Percentiles rank a stretch among this genome's conserved stretches.
Conservation (phyloP, 2,329 filamentous ascomycete genomes). For the Pseudogymnoascus sp. region DNA sequence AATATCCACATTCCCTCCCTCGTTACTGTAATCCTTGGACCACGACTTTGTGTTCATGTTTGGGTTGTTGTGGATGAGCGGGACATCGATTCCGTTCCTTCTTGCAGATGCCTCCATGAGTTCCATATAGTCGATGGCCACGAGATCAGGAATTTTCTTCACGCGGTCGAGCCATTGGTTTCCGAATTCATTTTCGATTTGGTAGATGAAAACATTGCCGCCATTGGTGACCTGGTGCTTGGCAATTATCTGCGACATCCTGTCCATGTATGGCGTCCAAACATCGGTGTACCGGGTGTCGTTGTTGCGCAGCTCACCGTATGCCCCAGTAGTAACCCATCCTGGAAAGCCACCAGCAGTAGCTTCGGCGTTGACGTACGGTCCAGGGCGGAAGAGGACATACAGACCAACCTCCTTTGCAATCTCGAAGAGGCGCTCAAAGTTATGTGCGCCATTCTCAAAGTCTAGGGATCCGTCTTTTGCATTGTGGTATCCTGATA, state of each 20-base stretch:
- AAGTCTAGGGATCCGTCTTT: slow-evolving; percentile 40
- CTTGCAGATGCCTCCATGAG: slow-evolving; percentile 43
- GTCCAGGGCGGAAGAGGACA: slow-evolving; percentile 47
- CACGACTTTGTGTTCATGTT: slow-evolving; percentile 50
- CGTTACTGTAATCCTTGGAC: slow-evolving; percentile 50
- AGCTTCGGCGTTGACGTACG: slow-evolving; percentile 56
- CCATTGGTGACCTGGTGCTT: slow-evolving; percentile 48
- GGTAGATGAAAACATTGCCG: slow-evolving; percentile 46
- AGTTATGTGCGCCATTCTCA: slow-evolving; percentile 42
- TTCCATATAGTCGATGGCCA: slow-evolving; percentile 48
- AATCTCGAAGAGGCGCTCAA: slow-evolving; percentile 42
- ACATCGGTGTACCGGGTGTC: slow-evolving; percentile 43
- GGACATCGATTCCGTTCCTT: slow-evolving; percentile 49
- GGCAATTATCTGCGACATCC: slow-evolving; percentile 41
- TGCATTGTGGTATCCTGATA: slow-evolving; percentile 35
- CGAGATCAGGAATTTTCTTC: slow-evolving; percentile 38
- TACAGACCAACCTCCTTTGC: slow-evolving; percentile 47
- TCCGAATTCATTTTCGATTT: slow-evolving; percentile 48
- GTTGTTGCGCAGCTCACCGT: slow-evolving; percentile 44
- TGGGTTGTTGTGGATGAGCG: slow-evolving; percentile 49
- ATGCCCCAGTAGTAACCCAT: slow-evolving; percentile 53
- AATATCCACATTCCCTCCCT: slow-evolving; percentile 47
- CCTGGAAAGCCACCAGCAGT: slow-evolving; percentile 53
- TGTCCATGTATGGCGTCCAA: slow-evolving; percentile 44
- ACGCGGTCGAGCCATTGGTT: slow-evolving; percentile 35